These are phyloP conservation scores for Geosmithia putterillii DNA, from an alignment of 2,329 filamentous ascomycete species.

Conservation along the genomic window DNA sequence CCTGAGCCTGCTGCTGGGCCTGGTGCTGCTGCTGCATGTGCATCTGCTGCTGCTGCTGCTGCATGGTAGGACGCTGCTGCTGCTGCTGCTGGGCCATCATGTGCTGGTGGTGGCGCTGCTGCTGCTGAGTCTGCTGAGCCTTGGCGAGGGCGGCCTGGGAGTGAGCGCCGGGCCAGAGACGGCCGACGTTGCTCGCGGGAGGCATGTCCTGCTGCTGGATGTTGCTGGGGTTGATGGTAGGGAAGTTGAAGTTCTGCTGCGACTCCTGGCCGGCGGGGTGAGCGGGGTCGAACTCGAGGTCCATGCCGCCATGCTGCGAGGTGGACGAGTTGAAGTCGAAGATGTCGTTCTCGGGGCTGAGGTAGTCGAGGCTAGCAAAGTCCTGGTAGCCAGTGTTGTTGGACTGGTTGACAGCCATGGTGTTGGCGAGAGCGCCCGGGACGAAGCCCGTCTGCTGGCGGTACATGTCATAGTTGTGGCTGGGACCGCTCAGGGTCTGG, in stretches of 20 bases:
- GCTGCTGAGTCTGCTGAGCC: conserved; percentile 55
- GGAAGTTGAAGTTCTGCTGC: conserved; percentile 48
- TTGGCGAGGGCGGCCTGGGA: conserved; percentile 74
- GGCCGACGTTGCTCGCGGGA: conserved; percentile 47
- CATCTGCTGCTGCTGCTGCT: conserved; percentile 25
- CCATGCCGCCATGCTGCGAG: conserved; percentile 52
- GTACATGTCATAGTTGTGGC: conserved; percentile 90
- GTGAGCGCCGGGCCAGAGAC: conserved; percentile 89
- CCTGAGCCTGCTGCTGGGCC: conserved; percentile 16
- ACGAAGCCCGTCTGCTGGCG: conserved; percentile 92
- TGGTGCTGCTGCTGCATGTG: conserved; percentile 41
- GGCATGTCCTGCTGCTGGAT: conserved; percentile 47
- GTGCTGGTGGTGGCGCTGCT: conserved; percentile 22
- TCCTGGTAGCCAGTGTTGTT: conserved; percentile 42
- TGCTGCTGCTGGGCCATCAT: conserved; percentile 35
- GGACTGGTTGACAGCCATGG: conserved; percentile 62
- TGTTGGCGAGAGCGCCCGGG: conserved; percentile 67
- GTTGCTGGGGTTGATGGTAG: conserved; percentile 58
- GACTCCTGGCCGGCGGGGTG: no score
- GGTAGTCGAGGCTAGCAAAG: conserved; percentile 35
- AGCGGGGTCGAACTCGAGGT: conserved; percentile 44
- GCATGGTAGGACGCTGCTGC: conserved; percentile 17
- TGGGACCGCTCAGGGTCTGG: conserved; percentile 62
- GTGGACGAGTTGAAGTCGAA: conserved; percentile 64
- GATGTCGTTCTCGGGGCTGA: conserved; percentile 48